Evolutionary conservation across 768 basidiomycete genomes (phyloP).

Genomic region (Termitomyces sp.): DNA sequence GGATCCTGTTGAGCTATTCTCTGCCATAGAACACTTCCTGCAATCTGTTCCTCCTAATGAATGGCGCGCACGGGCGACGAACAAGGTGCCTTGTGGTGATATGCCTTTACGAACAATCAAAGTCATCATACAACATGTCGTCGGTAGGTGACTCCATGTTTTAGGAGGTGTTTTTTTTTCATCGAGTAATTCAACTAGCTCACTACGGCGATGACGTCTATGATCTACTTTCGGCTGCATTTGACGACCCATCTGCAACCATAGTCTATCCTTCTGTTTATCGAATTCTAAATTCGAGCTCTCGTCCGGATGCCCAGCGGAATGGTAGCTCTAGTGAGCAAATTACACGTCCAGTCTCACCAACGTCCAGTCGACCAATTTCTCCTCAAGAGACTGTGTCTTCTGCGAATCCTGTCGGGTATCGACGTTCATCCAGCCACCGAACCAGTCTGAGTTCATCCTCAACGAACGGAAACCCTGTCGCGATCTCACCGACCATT

Average conservation of each 20-base stretch:
- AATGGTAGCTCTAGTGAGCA: constrained; percentile 29
- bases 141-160: constrained; percentile 55
- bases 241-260: constrained; percentile 96
- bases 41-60: constrained; percentile 93
- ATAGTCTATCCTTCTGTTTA: constrained; percentile 96
- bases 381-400: constrained; percentile 63
- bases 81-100: constrained; percentile 91
- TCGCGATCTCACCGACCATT: constrained; percentile 41
- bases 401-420: constrained; percentile 40
- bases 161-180: neutral
- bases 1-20: constrained; percentile 84
- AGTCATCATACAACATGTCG: constrained; percentile 95
- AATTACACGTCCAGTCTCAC: constrained; percentile 44
- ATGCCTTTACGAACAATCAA: constrained; percentile 98
- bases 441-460: constrained; percentile 65
- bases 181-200: constrained; percentile 31
- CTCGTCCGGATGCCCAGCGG: constrained; percentile 36
- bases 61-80: constrained; percentile 88
- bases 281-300: constrained; percentile 74
- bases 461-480: constrained; percentile 50
- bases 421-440: constrained; percentile 55
- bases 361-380: constrained; percentile 60
- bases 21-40: constrained; percentile 90
- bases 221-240: constrained; percentile 82
- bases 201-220: constrained; percentile 88